A percentile compares a stretch with the other conserved stretches of the same genome.
Conservation (phyloP, 2,329 filamentous ascomycete genomes). For the Penicillium sp. region DNA sequence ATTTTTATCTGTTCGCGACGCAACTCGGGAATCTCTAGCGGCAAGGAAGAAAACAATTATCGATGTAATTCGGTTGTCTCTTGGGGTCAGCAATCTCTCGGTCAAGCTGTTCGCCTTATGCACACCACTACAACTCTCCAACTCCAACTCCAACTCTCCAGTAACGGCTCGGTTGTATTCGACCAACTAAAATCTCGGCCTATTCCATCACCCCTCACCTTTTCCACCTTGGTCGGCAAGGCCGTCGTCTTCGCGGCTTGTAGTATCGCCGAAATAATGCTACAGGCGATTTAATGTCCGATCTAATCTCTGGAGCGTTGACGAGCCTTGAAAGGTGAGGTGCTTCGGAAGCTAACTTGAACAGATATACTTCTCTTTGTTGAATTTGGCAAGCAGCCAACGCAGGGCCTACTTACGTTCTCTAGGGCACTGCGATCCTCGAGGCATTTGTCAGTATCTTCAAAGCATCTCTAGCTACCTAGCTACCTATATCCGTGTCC, state of each 20-base stretch:
- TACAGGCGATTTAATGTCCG: slow-evolving; percentile 14
- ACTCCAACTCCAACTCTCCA: slow-evolving; percentile 28
- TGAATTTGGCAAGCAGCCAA: neutral
- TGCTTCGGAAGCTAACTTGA: slow-evolving; percentile 2
- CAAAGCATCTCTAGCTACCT: neutral
- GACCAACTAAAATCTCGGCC: slow-evolving; percentile 22
- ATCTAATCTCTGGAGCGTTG: slow-evolving; percentile 7
- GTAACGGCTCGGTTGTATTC: slow-evolving; percentile 46
- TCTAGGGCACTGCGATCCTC: neutral
- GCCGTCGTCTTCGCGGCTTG: slow-evolving; percentile 26
- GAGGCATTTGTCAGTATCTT: neutral
- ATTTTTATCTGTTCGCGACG: slow-evolving; percentile 41
- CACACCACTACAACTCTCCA: slow-evolving; percentile 31
- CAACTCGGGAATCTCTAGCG: slow-evolving; percentile 41
- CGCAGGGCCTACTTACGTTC: neutral
- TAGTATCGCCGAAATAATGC: slow-evolving; percentile 21
- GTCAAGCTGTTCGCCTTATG: slow-evolving; percentile 36
- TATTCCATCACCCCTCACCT: slow-evolving; percentile 16
- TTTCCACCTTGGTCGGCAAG: slow-evolving; percentile 14
- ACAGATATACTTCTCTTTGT: neutral
- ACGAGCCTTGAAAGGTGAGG: slow-evolving; percentile 5
- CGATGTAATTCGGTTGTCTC: slow-evolving; percentile 49
- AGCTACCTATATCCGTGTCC: neutral
- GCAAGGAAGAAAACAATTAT: slow-evolving; percentile 41
- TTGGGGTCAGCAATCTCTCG: slow-evolving; percentile 41